These are phyloP conservation scores for Narthecium ossifragum DNA, from an alignment of 106 monocot species.

Conservation along the genomic window DNA sequence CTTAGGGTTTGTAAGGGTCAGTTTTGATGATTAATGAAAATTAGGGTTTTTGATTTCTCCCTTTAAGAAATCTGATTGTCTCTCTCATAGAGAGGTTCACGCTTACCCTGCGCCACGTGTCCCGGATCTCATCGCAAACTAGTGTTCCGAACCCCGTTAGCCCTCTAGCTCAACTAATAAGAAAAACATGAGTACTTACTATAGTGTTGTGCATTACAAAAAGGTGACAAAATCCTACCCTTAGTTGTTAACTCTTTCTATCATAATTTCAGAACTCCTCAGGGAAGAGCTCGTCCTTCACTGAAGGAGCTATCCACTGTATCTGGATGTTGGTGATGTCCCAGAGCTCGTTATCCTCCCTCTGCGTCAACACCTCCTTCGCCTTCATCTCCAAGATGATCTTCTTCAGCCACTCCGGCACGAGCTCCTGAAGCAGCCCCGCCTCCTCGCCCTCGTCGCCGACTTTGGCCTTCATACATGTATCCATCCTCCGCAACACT, in stretches of 20 bases:
- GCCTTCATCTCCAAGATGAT: conserved; percentile 79
- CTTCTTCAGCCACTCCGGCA: conserved; percentile 60
- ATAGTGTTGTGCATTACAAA: not conserved
- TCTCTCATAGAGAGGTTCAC: no score
- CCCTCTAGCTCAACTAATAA: not conserved
- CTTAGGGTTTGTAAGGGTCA: no score
- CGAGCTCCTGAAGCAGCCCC: conserved; percentile 42
- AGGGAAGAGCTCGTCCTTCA: conserved; percentile 83
- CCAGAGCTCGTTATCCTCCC: conserved; percentile 65
- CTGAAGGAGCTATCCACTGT: conserved; percentile 85
- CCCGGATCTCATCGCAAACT: not conserved
- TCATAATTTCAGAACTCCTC: conserved; percentile 15
- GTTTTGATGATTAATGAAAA: no score
- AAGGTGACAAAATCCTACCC: not conserved
- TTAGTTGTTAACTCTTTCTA: no score
- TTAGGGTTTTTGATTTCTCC: no score
- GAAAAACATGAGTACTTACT: not conserved
- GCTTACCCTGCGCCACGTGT: no score
- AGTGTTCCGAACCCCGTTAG: not conserved
- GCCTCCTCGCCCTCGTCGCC: conserved; percentile 14
- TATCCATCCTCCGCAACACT: conserved; percentile 87
- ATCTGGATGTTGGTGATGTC: conserved; percentile 88
- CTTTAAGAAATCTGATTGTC: no score
- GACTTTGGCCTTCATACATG: conserved; percentile 73
- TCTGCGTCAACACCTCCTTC: conserved; percentile 52